Evolutionary conservation across 768 basidiomycete genomes (phyloP).

Genomic region (Lactarius tabidus): DNA sequence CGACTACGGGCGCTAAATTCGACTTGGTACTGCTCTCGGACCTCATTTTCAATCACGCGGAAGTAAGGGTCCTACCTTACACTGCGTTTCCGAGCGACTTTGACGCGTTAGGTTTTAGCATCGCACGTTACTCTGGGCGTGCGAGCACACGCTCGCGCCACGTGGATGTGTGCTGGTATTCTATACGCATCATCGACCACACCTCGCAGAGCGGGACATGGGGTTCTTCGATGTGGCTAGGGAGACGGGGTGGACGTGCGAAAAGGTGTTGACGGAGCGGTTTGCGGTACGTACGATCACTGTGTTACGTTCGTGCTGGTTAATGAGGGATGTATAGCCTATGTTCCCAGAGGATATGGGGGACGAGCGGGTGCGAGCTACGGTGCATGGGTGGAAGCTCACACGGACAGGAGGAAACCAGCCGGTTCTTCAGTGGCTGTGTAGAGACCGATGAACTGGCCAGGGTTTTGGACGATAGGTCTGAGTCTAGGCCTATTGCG

Average conservation of each 20-base stretch:
- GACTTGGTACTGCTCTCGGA: slow-evolving; percentile 88
- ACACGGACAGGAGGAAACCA: slow-evolving; percentile 27
- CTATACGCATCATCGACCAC: slow-evolving; percentile 85
- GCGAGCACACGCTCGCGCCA: slow-evolving; percentile 42
- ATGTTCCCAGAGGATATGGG: slow-evolving; percentile 92
- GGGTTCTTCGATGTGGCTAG: slow-evolving; percentile 70
- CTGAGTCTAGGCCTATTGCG: too few species aligned
- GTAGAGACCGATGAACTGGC: too few species aligned
- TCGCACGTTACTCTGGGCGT: slow-evolving; percentile 72
- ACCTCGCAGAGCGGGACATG: slow-evolving; percentile 77
- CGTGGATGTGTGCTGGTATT: slow-evolving; percentile 63
- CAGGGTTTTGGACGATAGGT: too few species aligned
- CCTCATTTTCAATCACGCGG: slow-evolving; percentile 92
- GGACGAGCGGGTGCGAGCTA: slow-evolving; percentile 68
- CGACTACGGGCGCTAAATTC: slow-evolving; percentile 39
- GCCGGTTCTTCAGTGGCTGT: too few species aligned
- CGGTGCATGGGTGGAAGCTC: slow-evolving; percentile 82
- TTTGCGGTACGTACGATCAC: slow-evolving; percentile 48
- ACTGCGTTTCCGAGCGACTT: too few species aligned
- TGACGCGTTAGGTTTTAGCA: slow-evolving; percentile 47
- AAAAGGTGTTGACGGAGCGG: slow-evolving; percentile 59
- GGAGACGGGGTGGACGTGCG: slow-evolving; percentile 64
- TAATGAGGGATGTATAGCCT: slow-evolving; percentile 41
- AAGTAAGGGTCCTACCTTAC: slow-evolving; percentile 41
- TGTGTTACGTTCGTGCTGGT: too few species aligned